Base-by-base conservation (phyloP, 2,329 filamentous ascomycete genomes). In the Scedosporium boydii region DNA sequence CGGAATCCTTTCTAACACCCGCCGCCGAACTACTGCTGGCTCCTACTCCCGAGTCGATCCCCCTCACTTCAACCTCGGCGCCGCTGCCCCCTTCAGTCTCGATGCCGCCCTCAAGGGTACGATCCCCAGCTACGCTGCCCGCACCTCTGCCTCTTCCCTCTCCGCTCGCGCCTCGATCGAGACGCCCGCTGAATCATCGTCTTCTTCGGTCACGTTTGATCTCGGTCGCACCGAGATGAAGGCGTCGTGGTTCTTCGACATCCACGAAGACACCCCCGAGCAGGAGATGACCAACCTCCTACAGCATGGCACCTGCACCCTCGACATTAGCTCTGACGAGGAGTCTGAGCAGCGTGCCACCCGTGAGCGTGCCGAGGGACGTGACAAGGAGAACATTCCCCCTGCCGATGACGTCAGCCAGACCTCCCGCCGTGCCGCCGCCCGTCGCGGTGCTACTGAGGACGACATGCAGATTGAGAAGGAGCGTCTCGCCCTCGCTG, bases 321-420 rank as follows among this genome's bases (percentile, higher is more conserved):
- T 98, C 3, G 93, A 98, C 71, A 91, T 98, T 70, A 91, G 87
- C 67, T 93, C 91, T 23, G 93, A 96, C 69, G 93, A 96, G 72
- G 89, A 93, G 74, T 82, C 77, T 29, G 81, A 83, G 69, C 80
- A 77, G 59, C 83, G 83, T 70, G 75, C 81, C 53, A 76, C 69
- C 59, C 75, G 75, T 66, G 82, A 80, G 70, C 72, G 79, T 67
- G 79, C 80, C 38, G 83, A 90, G 67, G 82, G 84, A 56, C 81
- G 85, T 38, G 90, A 91, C 70, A 99, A 99, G 80, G 93, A 99
- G 78, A 99, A 99, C 71, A 86, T 96, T 18, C 90, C 93, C 4
- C 93, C 93, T 1, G 72, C 76, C 2, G 83, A 84, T 62, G 86
- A 89, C 56, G 73, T 88, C 46, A 85, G 83, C 29, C 82, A 88